These are phyloP conservation scores for Thalassiosira profunda DNA, from an alignment of 108 stramenopile genomes.

Conservation along the genomic window DNA sequence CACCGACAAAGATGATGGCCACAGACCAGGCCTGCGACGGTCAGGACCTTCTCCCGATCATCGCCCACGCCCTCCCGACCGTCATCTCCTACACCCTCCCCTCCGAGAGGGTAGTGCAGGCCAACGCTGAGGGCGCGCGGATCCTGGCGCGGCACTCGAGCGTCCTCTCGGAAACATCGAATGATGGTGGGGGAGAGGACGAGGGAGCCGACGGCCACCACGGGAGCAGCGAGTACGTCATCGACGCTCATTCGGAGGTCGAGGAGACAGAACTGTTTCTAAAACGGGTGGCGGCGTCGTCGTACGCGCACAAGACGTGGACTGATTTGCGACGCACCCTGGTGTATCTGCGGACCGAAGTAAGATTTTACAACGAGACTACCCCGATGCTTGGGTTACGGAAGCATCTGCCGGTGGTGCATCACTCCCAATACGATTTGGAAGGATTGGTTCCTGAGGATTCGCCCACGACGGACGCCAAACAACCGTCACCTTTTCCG, in stretches of 20 bases:
- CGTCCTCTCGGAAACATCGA: constrained; percentile 6
- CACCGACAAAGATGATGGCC: no score
- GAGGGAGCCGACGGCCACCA: no score
- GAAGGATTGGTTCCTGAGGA: constrained; percentile 67
- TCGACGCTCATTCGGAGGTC: background rate
- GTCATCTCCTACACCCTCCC: constrained; percentile 14
- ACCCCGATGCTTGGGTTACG: constrained; percentile 31
- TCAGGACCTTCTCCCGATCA: no score
- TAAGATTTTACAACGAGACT: constrained; percentile 76
- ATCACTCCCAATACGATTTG: constrained; percentile 51
- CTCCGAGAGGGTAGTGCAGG: constrained; percentile 21
- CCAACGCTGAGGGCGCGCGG: constrained; percentile 37
- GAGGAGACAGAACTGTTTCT: constrained; percentile 41
- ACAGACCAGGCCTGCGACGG: no score
- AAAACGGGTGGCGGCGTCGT: constrained; percentile 23
- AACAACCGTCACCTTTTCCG: constrained; percentile 11
- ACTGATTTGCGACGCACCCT: constrained; percentile 77
- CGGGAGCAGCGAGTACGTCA: background rate
- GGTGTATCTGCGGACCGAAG: constrained; percentile 75
- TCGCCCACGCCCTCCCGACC: constrained; percentile 7
- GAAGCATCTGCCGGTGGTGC: constrained; percentile 38
- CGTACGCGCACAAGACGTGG: constrained; percentile 65
- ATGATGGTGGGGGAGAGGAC: no score
- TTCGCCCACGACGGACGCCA: constrained; percentile 46
- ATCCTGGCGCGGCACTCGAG: constrained; percentile 35